These are phyloP conservation scores for Ganoderma lucidum DNA, from an alignment of 1,284 basidiomycete species.

Conservation along the genomic window DNA sequence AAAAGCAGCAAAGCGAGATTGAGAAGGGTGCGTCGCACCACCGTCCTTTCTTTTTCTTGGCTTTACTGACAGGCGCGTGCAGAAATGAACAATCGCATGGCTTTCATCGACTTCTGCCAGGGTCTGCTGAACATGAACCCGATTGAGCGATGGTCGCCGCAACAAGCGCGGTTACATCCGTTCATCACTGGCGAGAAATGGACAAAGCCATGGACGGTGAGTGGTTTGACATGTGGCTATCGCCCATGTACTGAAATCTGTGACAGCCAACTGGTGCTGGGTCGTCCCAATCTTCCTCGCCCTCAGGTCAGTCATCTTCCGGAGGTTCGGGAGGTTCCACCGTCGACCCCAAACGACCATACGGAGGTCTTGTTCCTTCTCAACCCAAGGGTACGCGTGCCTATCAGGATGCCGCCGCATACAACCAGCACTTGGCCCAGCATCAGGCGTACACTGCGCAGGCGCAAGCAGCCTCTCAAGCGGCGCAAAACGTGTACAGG, in stretches of 20 bases:
- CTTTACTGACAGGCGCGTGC: slow-evolving; percentile 25
- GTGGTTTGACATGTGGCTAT: slow-evolving; percentile 41
- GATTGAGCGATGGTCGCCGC: slow-evolving; percentile 95
- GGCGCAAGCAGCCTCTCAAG: slow-evolving; percentile 72
- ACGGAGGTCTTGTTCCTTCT: slow-evolving; percentile 90
- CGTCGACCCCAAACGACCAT: slow-evolving; percentile 85
- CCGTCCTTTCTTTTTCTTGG: slow-evolving; percentile 20
- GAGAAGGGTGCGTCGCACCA: slow-evolving; percentile 79
- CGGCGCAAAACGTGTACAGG: slow-evolving; percentile 69
- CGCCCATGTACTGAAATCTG: slow-evolving; percentile 23
- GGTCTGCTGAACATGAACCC: slow-evolving; percentile 96
- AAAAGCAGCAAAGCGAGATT: slow-evolving; percentile 85
- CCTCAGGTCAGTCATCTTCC: slow-evolving; percentile 20
- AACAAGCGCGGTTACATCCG: slow-evolving; percentile 95
- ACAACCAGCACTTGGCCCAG: slow-evolving; percentile 94
- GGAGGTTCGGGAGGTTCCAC: slow-evolving; percentile 22
- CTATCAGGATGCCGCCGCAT: slow-evolving; percentile 92
- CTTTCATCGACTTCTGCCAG: slow-evolving; percentile 98
- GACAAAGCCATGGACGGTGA: slow-evolving; percentile 85
- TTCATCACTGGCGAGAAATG: slow-evolving; percentile 99
- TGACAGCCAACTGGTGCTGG: slow-evolving; percentile 55
- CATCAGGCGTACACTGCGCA: slow-evolving; percentile 95
- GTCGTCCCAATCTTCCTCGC: slow-evolving; percentile 36
- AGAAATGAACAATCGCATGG: slow-evolving; percentile 94
- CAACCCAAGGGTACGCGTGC: slow-evolving; percentile 83